Evolutionary conservation across 2,329 filamentous ascomycete genomes (phyloP), one percentile per base, ranked within the genome.

Genomic region (Dactylellina sp.): DNA sequence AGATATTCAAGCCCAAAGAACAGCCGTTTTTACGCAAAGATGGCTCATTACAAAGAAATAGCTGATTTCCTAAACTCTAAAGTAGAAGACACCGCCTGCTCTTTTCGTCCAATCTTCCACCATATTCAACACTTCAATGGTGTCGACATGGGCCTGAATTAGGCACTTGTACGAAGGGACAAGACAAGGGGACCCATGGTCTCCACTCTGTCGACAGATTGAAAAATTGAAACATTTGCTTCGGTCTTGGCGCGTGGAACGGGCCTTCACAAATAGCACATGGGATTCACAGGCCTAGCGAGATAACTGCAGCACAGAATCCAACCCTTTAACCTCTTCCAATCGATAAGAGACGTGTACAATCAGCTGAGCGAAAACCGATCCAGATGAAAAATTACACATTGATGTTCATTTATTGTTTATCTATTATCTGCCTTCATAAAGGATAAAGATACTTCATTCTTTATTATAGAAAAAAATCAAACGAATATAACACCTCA

Each of bases 161-260:
- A 20, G 44, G 24, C 20, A 16, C 20, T 40, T 40, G 5, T 40
- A 28, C 7, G 7, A 50, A n/a, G 24, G 22, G 12, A 20, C 20
- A 50, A 22, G 46, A 20, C 12, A 14, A 28, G n/a, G 46, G 24
- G 24, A 28, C 14, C 47, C 39, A 20, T 24, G 22, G 59, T 55
- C 60, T 53, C 59, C 59, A 44, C 35, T 25, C 14, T 40, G 56
- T 65, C 35, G 14, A 53, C 25, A 42, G 44, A 52, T 32, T 20
- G 11, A 7, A 53, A 63, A 52, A n/a, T 32, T 32, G 28, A 32
- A 32, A 40, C 37, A 40, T 40, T 12, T 12, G 5, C 37, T 52
- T 16, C 12, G 5, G 9, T 7, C 37, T 16, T 40, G n/a, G 37
- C 37, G 37, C n/a, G 3, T 6, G n/a, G n/a, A 40, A 16, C 37